These are phyloP conservation scores for Verticillium dahliae DNA, from an alignment of 2,329 filamentous ascomycete genomes.

Conservation along the genomic window DNA sequence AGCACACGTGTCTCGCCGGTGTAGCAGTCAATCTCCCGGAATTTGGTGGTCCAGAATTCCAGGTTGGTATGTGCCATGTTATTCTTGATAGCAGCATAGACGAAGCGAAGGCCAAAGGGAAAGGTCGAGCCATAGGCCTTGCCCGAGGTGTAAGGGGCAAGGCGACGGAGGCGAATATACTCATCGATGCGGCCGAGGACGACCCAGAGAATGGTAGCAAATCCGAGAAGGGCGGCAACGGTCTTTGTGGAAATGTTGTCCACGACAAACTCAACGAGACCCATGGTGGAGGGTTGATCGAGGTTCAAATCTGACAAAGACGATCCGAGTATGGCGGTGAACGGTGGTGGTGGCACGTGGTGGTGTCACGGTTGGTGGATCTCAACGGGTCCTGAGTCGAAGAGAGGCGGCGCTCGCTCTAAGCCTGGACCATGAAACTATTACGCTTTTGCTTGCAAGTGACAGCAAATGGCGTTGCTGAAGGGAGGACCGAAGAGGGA, in stretches of 20 bases:
- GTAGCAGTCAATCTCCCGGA: conserved; percentile 37
- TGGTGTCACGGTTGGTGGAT: background rate
- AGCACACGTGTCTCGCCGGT: conserved; percentile 55
- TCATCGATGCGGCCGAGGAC: conserved; percentile 30
- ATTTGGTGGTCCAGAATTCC: conserved; percentile 52
- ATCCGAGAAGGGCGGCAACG: conserved; percentile 27
- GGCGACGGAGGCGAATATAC: conserved; percentile 34
- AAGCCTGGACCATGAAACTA: background rate
- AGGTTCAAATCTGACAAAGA: background rate
- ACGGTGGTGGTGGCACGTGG: background rate
- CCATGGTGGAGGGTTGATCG: conserved; percentile 26
- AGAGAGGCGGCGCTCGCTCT: background rate
- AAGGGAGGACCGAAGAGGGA: background rate
- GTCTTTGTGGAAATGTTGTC: conserved; percentile 35
- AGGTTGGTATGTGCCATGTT: conserved; percentile 49
- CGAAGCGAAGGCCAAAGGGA: conserved; percentile 58
- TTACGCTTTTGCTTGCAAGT: background rate
- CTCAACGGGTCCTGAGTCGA: background rate
- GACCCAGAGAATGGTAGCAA: conserved; percentile 29
- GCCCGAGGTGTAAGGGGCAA: conserved; percentile 33
- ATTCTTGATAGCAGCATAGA: conserved; percentile 48
- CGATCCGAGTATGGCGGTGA: background rate
- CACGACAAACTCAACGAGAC: conserved; percentile 42
- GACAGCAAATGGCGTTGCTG: background rate
- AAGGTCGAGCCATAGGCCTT: conserved; percentile 16